Conservation (phyloP, 1,284 basidiomycete species). For the Ceratobasidium theobromae region DNA sequence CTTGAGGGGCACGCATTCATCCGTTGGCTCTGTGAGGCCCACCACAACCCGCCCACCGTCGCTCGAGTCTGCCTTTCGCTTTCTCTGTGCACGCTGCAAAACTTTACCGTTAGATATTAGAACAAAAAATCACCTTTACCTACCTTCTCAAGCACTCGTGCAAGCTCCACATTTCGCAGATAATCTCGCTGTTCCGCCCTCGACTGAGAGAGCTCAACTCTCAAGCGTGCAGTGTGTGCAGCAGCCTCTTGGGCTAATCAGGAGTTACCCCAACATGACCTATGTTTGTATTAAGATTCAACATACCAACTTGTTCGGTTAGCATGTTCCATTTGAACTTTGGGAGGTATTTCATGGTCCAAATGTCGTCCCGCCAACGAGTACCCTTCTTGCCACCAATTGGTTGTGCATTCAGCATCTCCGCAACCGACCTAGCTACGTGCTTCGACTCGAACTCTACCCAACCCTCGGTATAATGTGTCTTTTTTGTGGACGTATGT, state of each 20-base stretch:
- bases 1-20: conserved; percentile 39
- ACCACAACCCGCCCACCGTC: conserved; percentile 29
- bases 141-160: conserved; percentile 79
- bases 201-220: conserved; percentile 88
- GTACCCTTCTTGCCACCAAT: conserved; percentile 93
- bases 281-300: not conserved
- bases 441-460: conserved; percentile 96
- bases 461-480: conserved; percentile 95
- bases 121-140: too few relatives aligned
- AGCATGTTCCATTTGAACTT: conserved; percentile 99
- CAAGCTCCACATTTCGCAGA: conserved; percentile 91
- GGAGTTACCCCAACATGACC: not conserved
- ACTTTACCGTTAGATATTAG: not conserved
- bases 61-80: conserved; percentile 41
- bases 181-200: conserved; percentile 91
- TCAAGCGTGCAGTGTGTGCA: conserved; percentile 81
- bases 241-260: conserved; percentile 87
- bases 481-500: conserved; percentile 78
- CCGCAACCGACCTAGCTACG: conserved; percentile 86
- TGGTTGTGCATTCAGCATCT: conserved; percentile 93
- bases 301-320: conserved; percentile 95
- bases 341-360: conserved; percentile 99
- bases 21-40: conserved; percentile 36
- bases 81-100: conserved; percentile 18
- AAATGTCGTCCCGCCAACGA: conserved; percentile 94